Conservation (phyloP, 2,329 filamentous ascomycete species). For the Aspergillus vadensis region DNA sequence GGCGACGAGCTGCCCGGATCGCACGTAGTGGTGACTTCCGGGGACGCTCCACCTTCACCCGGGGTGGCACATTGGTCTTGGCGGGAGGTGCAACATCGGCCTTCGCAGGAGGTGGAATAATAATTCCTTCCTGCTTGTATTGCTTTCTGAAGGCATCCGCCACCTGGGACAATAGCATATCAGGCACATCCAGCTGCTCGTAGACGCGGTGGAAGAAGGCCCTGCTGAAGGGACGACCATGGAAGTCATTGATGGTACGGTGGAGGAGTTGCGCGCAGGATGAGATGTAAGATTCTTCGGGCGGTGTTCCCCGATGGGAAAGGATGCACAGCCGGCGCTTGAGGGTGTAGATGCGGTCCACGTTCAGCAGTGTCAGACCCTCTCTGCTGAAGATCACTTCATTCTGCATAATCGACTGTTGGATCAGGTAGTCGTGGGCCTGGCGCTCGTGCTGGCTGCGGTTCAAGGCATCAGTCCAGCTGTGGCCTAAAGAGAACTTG, state of each 20-base stretch:
- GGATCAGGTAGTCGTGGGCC: conserved; percentile 44
- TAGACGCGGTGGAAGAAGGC: conserved; percentile 48
- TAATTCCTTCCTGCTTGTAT: conserved; percentile 43
- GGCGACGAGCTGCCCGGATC: conserved; percentile 27
- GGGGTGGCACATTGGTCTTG: neutral
- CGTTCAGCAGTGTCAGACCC: conserved; percentile 46
- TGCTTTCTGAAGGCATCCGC: conserved; percentile 37
- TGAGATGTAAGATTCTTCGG: conserved; percentile 38
- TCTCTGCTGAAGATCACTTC: conserved; percentile 49
- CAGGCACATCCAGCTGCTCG: conserved; percentile 42
- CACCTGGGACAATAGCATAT: conserved; percentile 41
- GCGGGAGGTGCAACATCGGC: conserved; percentile 1
- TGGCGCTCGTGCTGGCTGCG: conserved; percentile 38
- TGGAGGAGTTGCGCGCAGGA: conserved; percentile 46
- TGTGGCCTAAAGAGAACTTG: conserved; percentile 41
- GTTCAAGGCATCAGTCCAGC: conserved; percentile 43
- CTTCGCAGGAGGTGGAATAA: conserved; percentile 29
- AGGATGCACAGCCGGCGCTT: conserved; percentile 46
- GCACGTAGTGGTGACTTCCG: conserved; percentile 26
- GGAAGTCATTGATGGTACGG: conserved; percentile 43
- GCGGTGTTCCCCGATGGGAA: conserved; percentile 31
- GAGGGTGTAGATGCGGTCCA: conserved; percentile 49
- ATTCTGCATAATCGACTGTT: conserved; percentile 48
- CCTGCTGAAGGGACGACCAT: conserved; percentile 46
- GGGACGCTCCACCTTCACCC: conserved; percentile 1